Base-by-base conservation (phyloP, 139 green algal species). In the Deuterostichococcus epilithicus region DNA sequence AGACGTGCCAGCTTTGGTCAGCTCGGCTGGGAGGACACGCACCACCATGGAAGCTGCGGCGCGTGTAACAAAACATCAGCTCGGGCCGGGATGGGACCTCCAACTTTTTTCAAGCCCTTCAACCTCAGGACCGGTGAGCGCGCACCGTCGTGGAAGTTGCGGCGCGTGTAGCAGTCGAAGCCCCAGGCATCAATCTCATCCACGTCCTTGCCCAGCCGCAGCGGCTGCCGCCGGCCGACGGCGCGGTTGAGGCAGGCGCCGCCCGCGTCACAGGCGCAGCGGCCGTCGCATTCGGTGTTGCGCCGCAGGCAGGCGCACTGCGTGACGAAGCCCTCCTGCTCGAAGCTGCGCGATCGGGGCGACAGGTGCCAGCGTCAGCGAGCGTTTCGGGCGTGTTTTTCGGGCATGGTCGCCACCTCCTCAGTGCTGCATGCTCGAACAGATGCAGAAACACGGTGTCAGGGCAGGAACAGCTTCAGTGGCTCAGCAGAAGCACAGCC, bases 81-180 rank as follows among this genome's bases (percentile, higher is more conserved):
- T n/a, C n/a, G n/a, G n/a, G n/a, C n/a, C n/a, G n/a, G n/a, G n/a
- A n/a, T n/a, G n/a, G n/a, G n/a, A n/a, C n/a, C n/a, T n/a, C n/a
- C n/a, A n/a, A n/a, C n/a, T n/a, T n/a, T n/a, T n/a, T n/a, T n/a
- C n/a, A 60, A 60, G 45, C 45, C 18, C 15, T 13, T 60, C 15
- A 13, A 60, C 15, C 45, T 60, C 15, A 60, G n/a, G 45, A 13
- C 45, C 45, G 45, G 45, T 18, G 45, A 26, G 15, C 45, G 35
- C 42, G 18, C 68, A 91, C 82, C 91, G 36, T 95, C 89, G 32
- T 86, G 83, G 22, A 96, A 88, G 86, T 95, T 95, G 34, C 81
- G 70, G 20, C 91, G 83, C 1, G 88, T 94, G 78, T 96, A 97
- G 77, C 88, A 93, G 86, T 97, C 92, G 73, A 97, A 89, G 69